Percentiles rank a stretch among this genome's conserved stretches.
Conservation (phyloP, 2,329 filamentous ascomycete genomes). For the Colletotrichum lupini region DNA sequence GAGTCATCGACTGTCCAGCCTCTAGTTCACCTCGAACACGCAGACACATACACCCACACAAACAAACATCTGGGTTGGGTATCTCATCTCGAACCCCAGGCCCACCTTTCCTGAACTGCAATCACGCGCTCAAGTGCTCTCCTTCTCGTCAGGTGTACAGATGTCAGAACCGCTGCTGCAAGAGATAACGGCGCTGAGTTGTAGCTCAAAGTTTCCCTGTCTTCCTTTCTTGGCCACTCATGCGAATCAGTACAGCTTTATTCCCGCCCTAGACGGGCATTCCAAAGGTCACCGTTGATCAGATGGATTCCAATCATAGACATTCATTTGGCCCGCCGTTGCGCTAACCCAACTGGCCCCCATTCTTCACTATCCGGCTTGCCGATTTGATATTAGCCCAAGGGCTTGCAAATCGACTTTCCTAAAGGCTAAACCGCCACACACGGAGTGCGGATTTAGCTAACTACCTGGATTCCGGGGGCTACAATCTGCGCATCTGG, state of each 20-base stretch:
- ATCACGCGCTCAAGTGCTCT: neutral
- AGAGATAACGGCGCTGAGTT: neutral
- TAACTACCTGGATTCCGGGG: neutral
- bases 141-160: neutral
- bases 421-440: conserved; percentile 12
- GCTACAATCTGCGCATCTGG: neutral
- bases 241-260: conserved; percentile 22
- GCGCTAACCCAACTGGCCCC: conserved; percentile 3
- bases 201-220: conserved; percentile 13
- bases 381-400: conserved; percentile 19
- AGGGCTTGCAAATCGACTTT: conserved; percentile 11
- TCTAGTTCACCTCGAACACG: too few species aligned
- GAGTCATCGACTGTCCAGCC: neutral
- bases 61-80: neutral
- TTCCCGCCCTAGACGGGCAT: conserved; percentile 15
- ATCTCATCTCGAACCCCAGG: neutral
- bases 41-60: neutral
- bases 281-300: conserved; percentile 30
- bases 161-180: neutral
- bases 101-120: too few species aligned
- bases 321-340: conserved; percentile 12
- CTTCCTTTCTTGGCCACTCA: conserved; percentile 13
- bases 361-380: conserved; percentile 8
- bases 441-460: neutral
- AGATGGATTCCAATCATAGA: conserved; percentile 18